A percentile compares a stretch with the other conserved stretches of the same genome.
These are phyloP conservation scores for Scenedesmus sp. DNA, from an alignment of 163 green algal species.

Conservation along the genomic window DNA sequence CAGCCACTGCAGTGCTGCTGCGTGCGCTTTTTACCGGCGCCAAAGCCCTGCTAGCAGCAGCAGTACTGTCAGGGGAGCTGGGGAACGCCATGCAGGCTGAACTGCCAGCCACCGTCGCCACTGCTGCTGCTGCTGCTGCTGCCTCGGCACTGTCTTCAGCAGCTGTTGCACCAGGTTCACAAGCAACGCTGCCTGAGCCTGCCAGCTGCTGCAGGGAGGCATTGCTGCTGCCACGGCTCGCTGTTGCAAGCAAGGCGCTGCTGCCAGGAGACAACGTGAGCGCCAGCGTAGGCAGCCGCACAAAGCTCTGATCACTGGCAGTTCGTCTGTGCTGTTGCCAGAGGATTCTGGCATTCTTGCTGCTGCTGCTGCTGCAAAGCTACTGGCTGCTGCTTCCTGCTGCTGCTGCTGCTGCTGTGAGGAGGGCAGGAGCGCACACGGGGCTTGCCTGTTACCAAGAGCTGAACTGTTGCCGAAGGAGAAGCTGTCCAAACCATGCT, in stretches of 20 bases:
- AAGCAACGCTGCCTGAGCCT: background rate
- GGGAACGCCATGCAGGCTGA: background rate
- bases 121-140: background rate
- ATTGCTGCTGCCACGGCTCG: background rate
- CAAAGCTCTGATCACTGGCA: background rate
- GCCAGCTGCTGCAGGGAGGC: background rate
- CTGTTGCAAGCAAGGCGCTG: background rate
- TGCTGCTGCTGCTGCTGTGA: slow-evolving; percentile 17
- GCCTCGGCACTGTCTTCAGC: background rate
- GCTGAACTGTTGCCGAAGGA: background rate
- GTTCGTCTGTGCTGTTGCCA: background rate
- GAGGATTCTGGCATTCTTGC: background rate
- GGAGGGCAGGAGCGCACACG: background rate
- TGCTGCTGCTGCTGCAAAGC: slow-evolving; percentile 17
- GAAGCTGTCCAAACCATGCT: background rate
- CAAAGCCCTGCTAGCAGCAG: background rate
- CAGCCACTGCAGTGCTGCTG: background rate
- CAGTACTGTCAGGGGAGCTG: background rate
- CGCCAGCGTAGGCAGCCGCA: background rate
- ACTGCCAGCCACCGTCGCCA: background rate
- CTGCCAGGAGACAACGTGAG: background rate
- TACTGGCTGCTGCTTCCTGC: background rate
- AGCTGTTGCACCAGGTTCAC: too few relatives aligned
- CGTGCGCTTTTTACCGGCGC: background rate
- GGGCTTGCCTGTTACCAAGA: background rate